Evolutionary conservation across 352 stramenopile species (phyloP).

Genomic region (Globisporangium nagaii): DNA sequence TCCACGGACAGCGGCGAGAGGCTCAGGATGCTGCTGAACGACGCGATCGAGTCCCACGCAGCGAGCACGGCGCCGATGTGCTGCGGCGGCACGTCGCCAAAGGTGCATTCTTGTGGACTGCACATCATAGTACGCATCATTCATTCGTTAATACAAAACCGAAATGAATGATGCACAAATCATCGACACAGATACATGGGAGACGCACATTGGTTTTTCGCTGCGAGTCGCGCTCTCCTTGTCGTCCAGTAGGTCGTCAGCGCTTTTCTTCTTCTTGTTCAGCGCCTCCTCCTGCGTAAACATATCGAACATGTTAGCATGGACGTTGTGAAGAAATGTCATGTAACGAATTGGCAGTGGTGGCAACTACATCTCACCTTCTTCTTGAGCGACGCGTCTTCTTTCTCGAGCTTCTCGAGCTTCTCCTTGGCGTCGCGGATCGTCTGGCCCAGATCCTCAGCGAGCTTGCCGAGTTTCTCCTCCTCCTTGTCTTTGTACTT

Average conservation of each 20-base stretch:
- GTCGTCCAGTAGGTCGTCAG: constrained; percentile 45
- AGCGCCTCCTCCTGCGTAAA: constrained; percentile 52
- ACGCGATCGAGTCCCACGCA: constrained; percentile 75
- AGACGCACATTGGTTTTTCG: constrained; percentile 67
- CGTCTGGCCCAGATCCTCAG: constrained; percentile 73
- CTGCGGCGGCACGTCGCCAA: constrained; percentile 39
- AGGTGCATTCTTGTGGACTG: constrained; percentile 50
- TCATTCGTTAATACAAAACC: no score
- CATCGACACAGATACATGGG: no score
- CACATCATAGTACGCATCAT: no score
- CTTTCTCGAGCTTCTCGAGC: constrained; percentile 85
- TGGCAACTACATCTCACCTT: constrained; percentile 22
- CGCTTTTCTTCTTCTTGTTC: constrained; percentile 72
- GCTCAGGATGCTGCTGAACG: constrained; percentile 62
- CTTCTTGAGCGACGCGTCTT: constrained; percentile 63
- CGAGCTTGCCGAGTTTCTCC: constrained; percentile 75
- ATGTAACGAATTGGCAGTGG: neutral
- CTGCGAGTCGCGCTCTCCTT: constrained; percentile 22
- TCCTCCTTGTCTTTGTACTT: constrained; percentile 89
- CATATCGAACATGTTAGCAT: neutral
- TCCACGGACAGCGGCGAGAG: constrained; percentile 58
- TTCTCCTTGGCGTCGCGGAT: constrained; percentile 73
- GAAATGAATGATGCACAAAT: no score
- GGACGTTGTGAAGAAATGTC: no score
- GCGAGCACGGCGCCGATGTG: constrained; percentile 53